phyloP scores from a whole-genome alignment of 192 early-diverging fungal genomes.

The Funneliformis mosseae region DNA sequence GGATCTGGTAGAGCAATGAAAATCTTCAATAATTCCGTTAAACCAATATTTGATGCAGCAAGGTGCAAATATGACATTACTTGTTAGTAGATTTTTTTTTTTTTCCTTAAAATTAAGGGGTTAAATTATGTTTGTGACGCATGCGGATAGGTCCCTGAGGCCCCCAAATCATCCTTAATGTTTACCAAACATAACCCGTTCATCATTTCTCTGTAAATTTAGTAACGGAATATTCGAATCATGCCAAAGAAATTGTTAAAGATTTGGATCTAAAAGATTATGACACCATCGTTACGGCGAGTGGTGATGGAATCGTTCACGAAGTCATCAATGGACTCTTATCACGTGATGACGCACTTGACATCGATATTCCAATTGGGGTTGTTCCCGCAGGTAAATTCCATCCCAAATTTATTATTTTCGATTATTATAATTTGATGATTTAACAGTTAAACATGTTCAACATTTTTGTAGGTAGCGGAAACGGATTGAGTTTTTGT shows the following conservation, averaged over 20 bases:
- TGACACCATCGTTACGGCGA: slow-evolving; percentile 64
- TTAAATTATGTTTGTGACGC: background rate
- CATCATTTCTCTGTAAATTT: background rate
- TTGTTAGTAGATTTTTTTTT: slow-evolving; percentile 48
- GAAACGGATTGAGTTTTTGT: slow-evolving; percentile 55
- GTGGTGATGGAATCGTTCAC: slow-evolving; percentile 82
- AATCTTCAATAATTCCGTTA: slow-evolving; percentile 56
- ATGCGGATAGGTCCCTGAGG: background rate
- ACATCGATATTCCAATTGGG: slow-evolving; percentile 62
- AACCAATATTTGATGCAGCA: slow-evolving; percentile 67
- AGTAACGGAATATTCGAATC: slow-evolving; percentile 64
- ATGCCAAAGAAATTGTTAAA: slow-evolving; percentile 66
- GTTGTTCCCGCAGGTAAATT: slow-evolving; percentile 59
- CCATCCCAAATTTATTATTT: background rate
- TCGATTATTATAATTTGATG: background rate
- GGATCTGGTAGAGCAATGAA: slow-evolving; percentile 66
- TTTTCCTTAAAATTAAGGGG: background rate
- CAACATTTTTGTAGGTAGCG: slow-evolving; percentile 35
- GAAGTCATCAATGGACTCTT: slow-evolving; percentile 83
- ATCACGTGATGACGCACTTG: slow-evolving; percentile 64
- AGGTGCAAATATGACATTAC: slow-evolving; percentile 53
- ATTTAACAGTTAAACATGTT: background rate
- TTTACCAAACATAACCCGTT: background rate
- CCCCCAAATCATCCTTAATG: background rate
- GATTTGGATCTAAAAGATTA: slow-evolving; percentile 57